A percentile compares a stretch with the other conserved stretches of the same genome.
These are phyloP conservation scores for Esteya vermicola DNA, from an alignment of 2,329 filamentous ascomycete species.

Conservation along the genomic window DNA sequence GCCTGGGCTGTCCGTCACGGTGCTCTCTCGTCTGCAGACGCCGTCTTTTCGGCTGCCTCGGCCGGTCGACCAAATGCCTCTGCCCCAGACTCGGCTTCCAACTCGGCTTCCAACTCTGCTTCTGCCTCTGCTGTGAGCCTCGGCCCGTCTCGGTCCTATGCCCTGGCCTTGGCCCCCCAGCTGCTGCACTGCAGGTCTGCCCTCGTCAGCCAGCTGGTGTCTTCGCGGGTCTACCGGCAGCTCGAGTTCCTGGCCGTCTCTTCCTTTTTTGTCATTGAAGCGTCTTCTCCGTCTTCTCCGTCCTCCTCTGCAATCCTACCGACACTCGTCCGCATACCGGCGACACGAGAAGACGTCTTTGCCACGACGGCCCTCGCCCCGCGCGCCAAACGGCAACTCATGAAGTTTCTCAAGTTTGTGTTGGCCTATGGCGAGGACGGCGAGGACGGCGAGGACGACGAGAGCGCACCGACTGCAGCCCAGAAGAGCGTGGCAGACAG, in stretches of 20 bases:
- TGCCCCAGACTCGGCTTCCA: no score
- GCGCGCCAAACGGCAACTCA: conserved; percentile 70
- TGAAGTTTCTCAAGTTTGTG: conserved; percentile 90
- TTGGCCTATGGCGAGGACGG: conserved; percentile 36
- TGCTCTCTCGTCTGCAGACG: background rate
- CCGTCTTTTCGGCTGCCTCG: conserved; percentile 21
- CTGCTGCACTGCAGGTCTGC: conserved; percentile 73
- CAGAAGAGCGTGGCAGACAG: background rate
- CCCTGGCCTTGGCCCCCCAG: conserved; percentile 70
- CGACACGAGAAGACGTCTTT: conserved; percentile 85
- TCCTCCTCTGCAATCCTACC: background rate
- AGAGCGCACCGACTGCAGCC: no score
- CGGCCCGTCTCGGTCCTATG: conserved; percentile 59
- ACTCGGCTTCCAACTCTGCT: no score
- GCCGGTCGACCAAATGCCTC: conserved; percentile 22
- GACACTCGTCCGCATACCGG: conserved; percentile 59
- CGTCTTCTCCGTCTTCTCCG: conserved; percentile 6
- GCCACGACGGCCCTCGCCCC: conserved; percentile 60
- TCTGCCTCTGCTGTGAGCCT: conserved; percentile 20
- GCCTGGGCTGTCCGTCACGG: conserved; percentile 47
- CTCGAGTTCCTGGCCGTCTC: conserved; percentile 89
- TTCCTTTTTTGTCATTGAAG: conserved; percentile 69
- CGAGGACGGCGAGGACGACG: conserved; percentile 15
- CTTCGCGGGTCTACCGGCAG: conserved; percentile 75
- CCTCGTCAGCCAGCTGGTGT: conserved; percentile 69